Conservation (phyloP, 495 filamentous ascomycete genomes). For the Lasiosphaeris hirsuta region DNA sequence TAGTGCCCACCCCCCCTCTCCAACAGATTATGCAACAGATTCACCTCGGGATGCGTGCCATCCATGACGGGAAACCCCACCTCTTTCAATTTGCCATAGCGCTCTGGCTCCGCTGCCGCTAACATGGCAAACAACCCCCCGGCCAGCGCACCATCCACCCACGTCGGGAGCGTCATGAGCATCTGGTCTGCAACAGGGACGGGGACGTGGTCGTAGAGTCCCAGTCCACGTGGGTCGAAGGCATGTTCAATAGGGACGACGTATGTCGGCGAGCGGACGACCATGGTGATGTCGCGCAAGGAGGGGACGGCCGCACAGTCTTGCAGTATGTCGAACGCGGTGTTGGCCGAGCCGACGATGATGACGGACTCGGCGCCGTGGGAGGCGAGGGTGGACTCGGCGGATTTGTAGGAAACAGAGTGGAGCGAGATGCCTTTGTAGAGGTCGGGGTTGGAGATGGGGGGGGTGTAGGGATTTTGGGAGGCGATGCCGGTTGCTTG, state of each 20-base stretch:
- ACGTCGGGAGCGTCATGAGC: constrained; percentile 19
- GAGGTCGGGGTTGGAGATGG: constrained; percentile 9
- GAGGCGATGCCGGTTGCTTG: constrained; percentile 33
- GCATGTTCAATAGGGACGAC: constrained; percentile 29
- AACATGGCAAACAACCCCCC: constrained; percentile 13
- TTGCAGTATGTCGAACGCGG: constrained; percentile 35
- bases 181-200: constrained; percentile 18
- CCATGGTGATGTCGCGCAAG: constrained; percentile 24
- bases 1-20: constrained; percentile 36
- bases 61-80: constrained; percentile 32
- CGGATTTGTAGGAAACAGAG: constrained; percentile 25
- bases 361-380: constrained; percentile 30
- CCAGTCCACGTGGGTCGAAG: constrained; percentile 17
- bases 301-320: constrained; percentile 26
- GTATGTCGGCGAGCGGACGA: constrained; percentile 34
- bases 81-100: constrained; percentile 24
- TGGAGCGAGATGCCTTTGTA: constrained; percentile 31
- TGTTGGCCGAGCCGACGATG: constrained; percentile 37
- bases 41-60: constrained; percentile 17
- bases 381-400: background rate
- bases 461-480: constrained; percentile 24
- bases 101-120: constrained; percentile 23
- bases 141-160: constrained; percentile 17
- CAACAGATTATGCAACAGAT: constrained; percentile 20
- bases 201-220: constrained; percentile 20